phyloP scores from a whole-genome alignment of 2,329 filamentous ascomycete genomes.

The Nectriaceae sp. region DNA sequence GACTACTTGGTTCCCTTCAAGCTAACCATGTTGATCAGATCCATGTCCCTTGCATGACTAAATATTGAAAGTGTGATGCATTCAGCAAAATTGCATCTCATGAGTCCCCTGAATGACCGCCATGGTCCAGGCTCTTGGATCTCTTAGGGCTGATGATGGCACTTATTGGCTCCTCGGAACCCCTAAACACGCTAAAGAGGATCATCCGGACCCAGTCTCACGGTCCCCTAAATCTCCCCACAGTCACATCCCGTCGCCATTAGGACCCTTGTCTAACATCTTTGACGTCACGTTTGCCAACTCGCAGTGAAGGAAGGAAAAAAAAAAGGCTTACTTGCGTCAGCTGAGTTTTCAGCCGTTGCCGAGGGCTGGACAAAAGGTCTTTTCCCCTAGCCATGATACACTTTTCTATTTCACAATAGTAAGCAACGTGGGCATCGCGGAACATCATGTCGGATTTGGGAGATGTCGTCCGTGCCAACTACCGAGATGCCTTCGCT shows the following conservation, averaged over 20 bases:
- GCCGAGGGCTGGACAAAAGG: background rate
- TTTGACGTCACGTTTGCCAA: background rate
- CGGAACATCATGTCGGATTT: conserved; percentile 16
- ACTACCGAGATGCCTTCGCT: conserved; percentile 41
- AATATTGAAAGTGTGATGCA: too few relatives aligned
- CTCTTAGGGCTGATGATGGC: background rate
- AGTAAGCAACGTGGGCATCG: background rate
- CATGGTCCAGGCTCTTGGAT: too few relatives aligned
- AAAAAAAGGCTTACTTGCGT: background rate
- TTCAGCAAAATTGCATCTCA: too few relatives aligned
- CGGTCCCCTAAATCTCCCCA: background rate
- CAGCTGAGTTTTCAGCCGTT: background rate
- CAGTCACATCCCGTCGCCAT: background rate
- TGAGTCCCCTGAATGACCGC: too few relatives aligned
- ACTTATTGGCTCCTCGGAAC: background rate
- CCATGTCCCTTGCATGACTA: too few relatives aligned
- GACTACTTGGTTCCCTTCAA: too few relatives aligned
- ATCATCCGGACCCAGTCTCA: background rate
- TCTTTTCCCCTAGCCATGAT: background rate
- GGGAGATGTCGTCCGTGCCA: conserved; percentile 28
- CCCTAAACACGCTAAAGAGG: background rate
- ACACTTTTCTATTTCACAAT: background rate
- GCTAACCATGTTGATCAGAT: too few relatives aligned
- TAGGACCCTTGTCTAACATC: background rate
- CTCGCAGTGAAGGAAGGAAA: background rate